These are phyloP conservation scores for Fusarium sororula DNA, from an alignment of 2,329 filamentous ascomycete genomes.

Conservation along the genomic window DNA sequence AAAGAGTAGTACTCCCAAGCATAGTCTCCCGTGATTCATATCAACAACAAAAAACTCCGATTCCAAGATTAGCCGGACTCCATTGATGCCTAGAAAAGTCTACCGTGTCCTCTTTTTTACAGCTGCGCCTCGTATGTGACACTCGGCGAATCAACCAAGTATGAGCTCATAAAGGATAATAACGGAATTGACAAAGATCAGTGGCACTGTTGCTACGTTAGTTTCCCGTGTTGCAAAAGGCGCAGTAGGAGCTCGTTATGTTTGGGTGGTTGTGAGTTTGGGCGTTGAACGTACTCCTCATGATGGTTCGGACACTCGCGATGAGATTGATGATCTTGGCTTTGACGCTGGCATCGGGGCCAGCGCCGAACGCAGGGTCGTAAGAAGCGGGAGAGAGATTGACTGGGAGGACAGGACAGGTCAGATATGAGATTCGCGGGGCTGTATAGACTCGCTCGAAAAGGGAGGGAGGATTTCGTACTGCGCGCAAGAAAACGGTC, in stretches of 20 bases:
- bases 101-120: constrained; percentile 32
- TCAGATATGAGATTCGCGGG: constrained; percentile 19
- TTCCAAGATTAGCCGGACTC: constrained; percentile 32
- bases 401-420: constrained; percentile 51
- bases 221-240: background rate
- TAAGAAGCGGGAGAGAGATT: constrained; percentile 77
- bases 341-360: constrained; percentile 80
- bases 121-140: background rate
- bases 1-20: constrained; percentile 2
- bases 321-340: constrained; percentile 90
- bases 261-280: background rate
- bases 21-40: constrained; percentile 13
- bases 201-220: constrained; percentile 68
- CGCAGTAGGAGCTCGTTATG: background rate
- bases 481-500: constrained; percentile 86
- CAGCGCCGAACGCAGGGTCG: constrained; percentile 82
- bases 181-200: constrained; percentile 83
- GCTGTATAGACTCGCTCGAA: background rate
- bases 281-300: constrained; percentile 73
- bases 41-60: constrained; percentile 28
- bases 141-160: constrained; percentile 64
- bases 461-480: constrained; percentile 38
- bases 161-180: constrained; percentile 86
- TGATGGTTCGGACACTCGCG: constrained; percentile 87
- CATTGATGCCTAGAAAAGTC: constrained; percentile 31